Percentiles rank a stretch among this genome's conserved stretches.
These are phyloP conservation scores for Neobulgaria alba DNA, from an alignment of 2,329 filamentous ascomycete species.

Conservation along the genomic window DNA sequence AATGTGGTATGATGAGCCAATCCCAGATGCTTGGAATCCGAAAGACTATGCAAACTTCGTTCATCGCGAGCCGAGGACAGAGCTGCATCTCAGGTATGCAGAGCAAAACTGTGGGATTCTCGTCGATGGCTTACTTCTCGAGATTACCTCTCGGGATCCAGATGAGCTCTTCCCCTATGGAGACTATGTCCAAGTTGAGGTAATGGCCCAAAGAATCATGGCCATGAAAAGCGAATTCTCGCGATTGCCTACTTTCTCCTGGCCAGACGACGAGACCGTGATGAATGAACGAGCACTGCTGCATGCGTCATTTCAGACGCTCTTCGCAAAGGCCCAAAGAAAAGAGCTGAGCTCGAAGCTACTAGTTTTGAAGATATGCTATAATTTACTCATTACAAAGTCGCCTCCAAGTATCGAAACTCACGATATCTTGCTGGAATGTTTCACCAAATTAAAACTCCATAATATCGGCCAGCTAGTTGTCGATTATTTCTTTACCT, in stretches of 20 bases:
- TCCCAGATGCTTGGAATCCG: too few relatives aligned
- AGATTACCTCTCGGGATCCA: too few relatives aligned
- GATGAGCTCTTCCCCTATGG: too few relatives aligned
- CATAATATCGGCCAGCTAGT: slow-evolving; percentile 44
- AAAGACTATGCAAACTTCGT: too few relatives aligned
- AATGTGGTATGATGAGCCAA: too few relatives aligned
- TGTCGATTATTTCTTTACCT: slow-evolving; percentile 40
- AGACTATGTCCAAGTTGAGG: background rate
- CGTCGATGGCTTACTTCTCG: too few relatives aligned
- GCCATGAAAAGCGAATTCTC: slow-evolving; percentile 11
- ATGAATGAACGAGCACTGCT: slow-evolving; percentile 15
- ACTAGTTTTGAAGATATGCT: slow-evolving; percentile 37
- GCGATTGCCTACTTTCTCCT: slow-evolving; percentile 18
- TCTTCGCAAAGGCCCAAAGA: slow-evolving; percentile 12
- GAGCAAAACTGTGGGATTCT: too few relatives aligned
- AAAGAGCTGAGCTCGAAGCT: slow-evolving; percentile 17
- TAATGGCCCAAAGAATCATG: slow-evolving; percentile 14
- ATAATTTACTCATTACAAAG: slow-evolving; percentile 56
- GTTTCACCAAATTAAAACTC: slow-evolving; percentile 46
- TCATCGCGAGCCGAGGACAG: too few relatives aligned
- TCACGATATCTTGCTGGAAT: slow-evolving; percentile 62
- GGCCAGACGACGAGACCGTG: slow-evolving; percentile 7
- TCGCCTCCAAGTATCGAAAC: slow-evolving; percentile 58
- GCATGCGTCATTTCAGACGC: slow-evolving; percentile 15
- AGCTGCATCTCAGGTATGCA: too few relatives aligned